phyloP scores from a whole-genome alignment of 2,329 filamentous ascomycete species.

The Penicillium sp. region DNA sequence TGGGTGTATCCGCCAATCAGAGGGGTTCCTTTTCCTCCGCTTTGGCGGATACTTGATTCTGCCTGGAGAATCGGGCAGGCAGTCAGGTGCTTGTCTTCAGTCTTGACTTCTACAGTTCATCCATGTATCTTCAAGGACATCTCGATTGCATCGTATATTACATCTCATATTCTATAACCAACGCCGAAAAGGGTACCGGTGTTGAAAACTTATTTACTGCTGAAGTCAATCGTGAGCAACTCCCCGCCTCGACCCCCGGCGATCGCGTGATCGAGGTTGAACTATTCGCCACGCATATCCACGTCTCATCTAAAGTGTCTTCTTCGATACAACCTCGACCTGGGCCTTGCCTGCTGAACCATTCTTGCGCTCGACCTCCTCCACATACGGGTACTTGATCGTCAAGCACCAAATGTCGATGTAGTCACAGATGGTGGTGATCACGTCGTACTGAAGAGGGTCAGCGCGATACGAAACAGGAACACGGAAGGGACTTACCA shows the following conservation, averaged over 20 bases:
- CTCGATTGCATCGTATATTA: constrained; percentile 13
- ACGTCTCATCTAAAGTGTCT: constrained; percentile 15
- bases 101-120: background rate
- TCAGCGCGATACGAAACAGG: background rate
- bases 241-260: background rate
- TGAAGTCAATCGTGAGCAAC: constrained; percentile 14
- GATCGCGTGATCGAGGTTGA: constrained; percentile 17
- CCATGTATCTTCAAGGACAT: background rate
- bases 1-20: constrained; percentile 17
- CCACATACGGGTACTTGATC: constrained; percentile 74
- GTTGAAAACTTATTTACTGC: constrained; percentile 16
- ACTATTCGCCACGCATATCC: constrained; percentile 9
- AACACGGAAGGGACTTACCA: constrained; percentile 48
- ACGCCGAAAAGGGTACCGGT: constrained; percentile 5
- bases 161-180: constrained; percentile 13
- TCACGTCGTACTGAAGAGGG: constrained; percentile 66
- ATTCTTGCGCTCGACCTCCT: constrained; percentile 28
- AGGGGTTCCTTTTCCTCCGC: constrained; percentile 1
- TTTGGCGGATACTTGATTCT: constrained; percentile 7
- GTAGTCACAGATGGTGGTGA: constrained; percentile 96
- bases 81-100: constrained; percentile 9
- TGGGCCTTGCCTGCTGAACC: constrained; percentile 27
- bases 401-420: constrained; percentile 97
- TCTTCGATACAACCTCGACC: constrained; percentile 24
- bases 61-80: constrained; percentile 11